Evolutionary conservation across 2,329 filamentous ascomycete genomes (phyloP).

Genomic region (Penicillium rolfsii): DNA sequence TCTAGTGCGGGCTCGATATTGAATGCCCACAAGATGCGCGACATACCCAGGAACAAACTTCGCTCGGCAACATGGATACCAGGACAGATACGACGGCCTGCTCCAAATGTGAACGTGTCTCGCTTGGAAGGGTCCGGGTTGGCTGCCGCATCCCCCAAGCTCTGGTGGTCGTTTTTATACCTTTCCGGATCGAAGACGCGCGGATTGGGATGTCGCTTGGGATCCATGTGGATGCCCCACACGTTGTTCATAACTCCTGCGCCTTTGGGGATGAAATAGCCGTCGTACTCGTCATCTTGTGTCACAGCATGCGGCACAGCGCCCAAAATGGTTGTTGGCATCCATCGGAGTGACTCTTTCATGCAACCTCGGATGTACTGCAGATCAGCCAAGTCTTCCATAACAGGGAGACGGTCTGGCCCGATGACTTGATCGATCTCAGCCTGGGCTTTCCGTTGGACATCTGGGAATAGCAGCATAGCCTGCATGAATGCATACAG

Average conservation of each 20-base stretch:
- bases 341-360: constrained; percentile 45
- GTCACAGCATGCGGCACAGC: constrained; percentile 53
- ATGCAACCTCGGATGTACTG: constrained; percentile 41
- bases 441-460: constrained; percentile 46
- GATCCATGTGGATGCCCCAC: constrained; percentile 51
- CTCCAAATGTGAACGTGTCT: constrained; percentile 60
- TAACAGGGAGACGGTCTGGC: constrained; percentile 33
- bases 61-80: constrained; percentile 60
- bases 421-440: constrained; percentile 42
- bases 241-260: constrained; percentile 52
- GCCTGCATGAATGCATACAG: constrained; percentile 55
- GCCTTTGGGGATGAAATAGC: constrained; percentile 54
- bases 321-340: constrained; percentile 50
- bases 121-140: constrained; percentile 49
- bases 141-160: constrained; percentile 39
- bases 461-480: constrained; percentile 52
- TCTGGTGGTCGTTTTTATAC: constrained; percentile 36
- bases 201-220: constrained; percentile 45
- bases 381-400: constrained; percentile 36
- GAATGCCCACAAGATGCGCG: constrained; percentile 56
- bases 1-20: constrained; percentile 41
- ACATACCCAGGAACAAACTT: constrained; percentile 53
- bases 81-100: constrained; percentile 61
- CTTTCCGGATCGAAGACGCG: constrained; percentile 47
- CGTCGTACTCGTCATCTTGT: constrained; percentile 54